Percentiles rank a stretch among this genome's conserved stretches.
Evolutionary conservation across 306 rosid genomes (phyloP).

Genomic region (Sesbania bispinosa): DNA sequence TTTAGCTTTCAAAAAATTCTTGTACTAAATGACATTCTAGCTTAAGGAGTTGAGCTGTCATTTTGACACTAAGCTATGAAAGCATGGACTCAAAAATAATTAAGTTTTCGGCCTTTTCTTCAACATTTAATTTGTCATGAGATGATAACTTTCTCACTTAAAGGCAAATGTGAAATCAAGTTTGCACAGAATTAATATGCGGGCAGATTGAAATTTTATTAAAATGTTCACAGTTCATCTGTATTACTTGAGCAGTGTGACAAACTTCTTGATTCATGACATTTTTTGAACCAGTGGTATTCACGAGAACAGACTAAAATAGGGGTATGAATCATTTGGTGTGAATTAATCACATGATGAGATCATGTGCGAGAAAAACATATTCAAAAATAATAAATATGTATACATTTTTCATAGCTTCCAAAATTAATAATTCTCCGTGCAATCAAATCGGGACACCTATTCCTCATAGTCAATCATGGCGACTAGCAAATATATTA

Average conservation of each 20-base stretch:
- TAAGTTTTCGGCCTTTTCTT: neutral
- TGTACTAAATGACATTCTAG: constrained; percentile 18
- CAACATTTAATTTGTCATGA: neutral
- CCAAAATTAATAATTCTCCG: neutral
- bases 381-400: too few relatives aligned
- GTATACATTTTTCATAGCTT: too few relatives aligned
- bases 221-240: neutral
- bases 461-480: neutral
- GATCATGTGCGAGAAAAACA: too few relatives aligned
- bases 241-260: too few relatives aligned
- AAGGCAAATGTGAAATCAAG: neutral
- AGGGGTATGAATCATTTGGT: too few relatives aligned
- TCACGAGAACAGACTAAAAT: too few relatives aligned
- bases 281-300: neutral
- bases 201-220: neutral
- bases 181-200: neutral
- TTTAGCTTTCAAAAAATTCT: constrained; percentile 26
- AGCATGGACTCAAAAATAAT: neutral
- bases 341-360: too few relatives aligned
- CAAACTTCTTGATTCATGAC: neutral
- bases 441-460: neutral
- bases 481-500: neutral
- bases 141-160: neutral
- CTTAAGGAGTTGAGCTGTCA: constrained; percentile 10
- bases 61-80: constrained; percentile 20